Evolutionary conservation across 306 rosid genomes (phyloP).

Genomic region (Lathyrus sativus): DNA sequence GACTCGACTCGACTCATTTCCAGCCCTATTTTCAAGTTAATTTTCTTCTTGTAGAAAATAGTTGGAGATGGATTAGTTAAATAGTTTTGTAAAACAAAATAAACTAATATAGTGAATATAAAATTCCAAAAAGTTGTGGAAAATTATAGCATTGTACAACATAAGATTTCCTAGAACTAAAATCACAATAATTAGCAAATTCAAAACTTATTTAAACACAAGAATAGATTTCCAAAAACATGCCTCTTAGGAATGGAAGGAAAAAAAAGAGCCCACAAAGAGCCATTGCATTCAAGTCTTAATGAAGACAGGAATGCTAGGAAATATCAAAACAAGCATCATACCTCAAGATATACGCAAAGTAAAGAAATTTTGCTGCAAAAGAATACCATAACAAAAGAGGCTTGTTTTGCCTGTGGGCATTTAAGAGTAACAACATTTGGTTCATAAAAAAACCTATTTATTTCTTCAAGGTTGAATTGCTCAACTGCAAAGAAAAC

Average conservation of each 20-base stretch:
- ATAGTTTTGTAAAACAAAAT: too few species aligned
- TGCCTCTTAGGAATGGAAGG: too few species aligned
- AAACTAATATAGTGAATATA: too few species aligned
- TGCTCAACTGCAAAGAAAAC: conserved; percentile 41
- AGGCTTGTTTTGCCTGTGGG: conserved; percentile 38
- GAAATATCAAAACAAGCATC: not conserved
- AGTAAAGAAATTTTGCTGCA: conserved; percentile 18
- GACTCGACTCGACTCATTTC: too few species aligned
- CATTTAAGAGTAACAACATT: conserved; percentile 36
- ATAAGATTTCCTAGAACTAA: too few species aligned
- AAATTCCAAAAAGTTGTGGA: not conserved
- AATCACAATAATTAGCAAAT: too few species aligned
- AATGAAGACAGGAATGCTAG: not conserved
- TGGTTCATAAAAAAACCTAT: conserved; percentile 37
- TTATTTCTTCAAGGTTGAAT: conserved; percentile 45
- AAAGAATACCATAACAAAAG: conserved; percentile 32
- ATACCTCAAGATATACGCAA: not conserved
- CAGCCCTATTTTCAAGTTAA: not conserved
- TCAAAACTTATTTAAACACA: too few species aligned
- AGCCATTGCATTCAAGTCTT: not conserved
- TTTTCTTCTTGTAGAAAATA: not conserved
- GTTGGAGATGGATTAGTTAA: too few species aligned
- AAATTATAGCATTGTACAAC: too few species aligned
- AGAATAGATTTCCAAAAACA: too few species aligned
- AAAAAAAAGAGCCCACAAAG: not conserved